Base-by-base conservation (phyloP, 129 eudicot genomes). In the Dittrichia graveolens region DNA sequence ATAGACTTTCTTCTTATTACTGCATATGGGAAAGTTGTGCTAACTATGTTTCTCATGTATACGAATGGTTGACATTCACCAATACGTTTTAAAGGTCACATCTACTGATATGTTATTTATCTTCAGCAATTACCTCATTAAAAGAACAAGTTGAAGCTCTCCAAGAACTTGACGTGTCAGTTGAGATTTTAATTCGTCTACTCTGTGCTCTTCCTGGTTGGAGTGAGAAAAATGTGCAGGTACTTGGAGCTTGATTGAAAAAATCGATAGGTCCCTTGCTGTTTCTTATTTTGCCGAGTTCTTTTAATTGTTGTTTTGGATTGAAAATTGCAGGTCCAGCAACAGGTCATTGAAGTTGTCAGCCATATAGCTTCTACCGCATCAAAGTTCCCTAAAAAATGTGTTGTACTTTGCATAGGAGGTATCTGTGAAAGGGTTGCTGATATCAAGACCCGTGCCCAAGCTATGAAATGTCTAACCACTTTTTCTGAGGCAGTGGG, bases 401-500 rank as follows among this genome's bases (percentile, higher is more conserved):
- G 99, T 78, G 95, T 91, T 77, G 99, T 95, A 10, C 91, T 91
- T 3, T 95, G 97, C 85, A 88, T 95, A 75, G 77, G 64, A 72
- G 99, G 99, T 78, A 80, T 91, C 3, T 79, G 87, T 78, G 99
- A 95, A 86, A 86, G 99, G 83, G 99, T 95, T 69, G 97, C 99
- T 59, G 99, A 95, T 72, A 95, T 95, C 46, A 95, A 95, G 87
- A 95, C 99, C 6, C 91, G 99, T 55, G 90, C 81, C 31, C 95
- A 86, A 72, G 91, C 97, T 59, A 88, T 91, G 97, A 95, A 91
- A 83, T 91, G 99, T 64, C 89, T 95, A 31, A 90, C 99, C 61
- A 70, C 90, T 58, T 91, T 95, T 66, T 95, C 92, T 50, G 99
- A 95, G 75, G 91, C 99, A 2, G 99, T 88, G 61, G 97, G 97